These are phyloP conservation scores for Melocanna baccifera DNA, from an alignment of 176 grass and related monocot species.

Conservation along the genomic window DNA sequence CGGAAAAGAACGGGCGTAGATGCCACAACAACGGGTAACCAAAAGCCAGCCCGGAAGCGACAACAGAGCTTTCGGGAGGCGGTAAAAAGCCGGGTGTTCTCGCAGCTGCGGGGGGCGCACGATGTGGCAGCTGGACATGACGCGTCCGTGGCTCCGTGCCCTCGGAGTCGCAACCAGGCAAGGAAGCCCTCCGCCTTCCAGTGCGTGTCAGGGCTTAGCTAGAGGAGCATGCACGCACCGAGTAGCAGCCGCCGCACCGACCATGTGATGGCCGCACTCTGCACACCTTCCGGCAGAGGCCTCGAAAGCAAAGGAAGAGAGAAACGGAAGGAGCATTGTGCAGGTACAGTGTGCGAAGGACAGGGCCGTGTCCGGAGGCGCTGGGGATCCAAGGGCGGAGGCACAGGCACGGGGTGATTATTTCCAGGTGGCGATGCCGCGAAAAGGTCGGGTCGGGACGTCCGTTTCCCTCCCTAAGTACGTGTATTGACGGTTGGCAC, in stretches of 20 bases:
- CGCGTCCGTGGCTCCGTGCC: background rate
- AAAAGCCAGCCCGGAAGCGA: background rate
- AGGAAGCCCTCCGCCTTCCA: background rate
- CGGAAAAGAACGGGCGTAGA: background rate
- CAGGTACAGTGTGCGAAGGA: background rate
- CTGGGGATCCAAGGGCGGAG: background rate
- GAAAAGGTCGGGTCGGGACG: no score
- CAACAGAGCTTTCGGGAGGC: background rate
- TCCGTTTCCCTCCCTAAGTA: no score
- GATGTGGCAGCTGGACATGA: constrained; percentile 6
- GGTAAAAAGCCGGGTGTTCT: background rate
- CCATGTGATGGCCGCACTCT: background rate
- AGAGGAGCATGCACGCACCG: background rate
- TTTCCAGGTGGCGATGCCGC: background rate
- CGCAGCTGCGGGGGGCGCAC: background rate
- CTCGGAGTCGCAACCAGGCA: constrained; percentile 10
- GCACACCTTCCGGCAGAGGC: background rate
- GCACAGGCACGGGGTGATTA: background rate
- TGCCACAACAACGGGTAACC: background rate
- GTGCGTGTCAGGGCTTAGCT: background rate
- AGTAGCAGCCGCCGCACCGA: background rate
- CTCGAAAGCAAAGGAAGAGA: background rate
- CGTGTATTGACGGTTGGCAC: background rate
- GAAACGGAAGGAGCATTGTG: background rate
- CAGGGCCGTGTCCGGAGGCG: background rate